Evolutionary conservation across 345 rosid genomes (phyloP).

Genomic region (Erodium maritimum): DNA sequence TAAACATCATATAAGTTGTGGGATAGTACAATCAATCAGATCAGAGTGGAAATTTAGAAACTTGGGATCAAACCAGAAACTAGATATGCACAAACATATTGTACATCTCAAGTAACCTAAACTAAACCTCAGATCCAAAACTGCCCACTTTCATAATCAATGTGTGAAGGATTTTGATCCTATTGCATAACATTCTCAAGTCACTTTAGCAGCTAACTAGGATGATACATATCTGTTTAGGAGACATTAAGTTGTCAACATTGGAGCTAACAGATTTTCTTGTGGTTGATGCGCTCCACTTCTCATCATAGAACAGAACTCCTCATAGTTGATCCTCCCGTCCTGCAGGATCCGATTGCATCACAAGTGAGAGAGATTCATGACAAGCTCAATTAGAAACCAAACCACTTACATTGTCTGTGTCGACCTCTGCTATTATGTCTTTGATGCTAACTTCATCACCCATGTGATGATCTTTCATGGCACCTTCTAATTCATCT

Average conservation of each 20-base stretch:
- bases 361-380: conserved; percentile 2
- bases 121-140: neutral
- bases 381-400: neutral
- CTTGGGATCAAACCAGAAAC: too few species aligned
- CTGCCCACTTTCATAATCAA: too few species aligned
- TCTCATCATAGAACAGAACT: conserved; percentile 76
- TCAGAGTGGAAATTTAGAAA: too few species aligned
- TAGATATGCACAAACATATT: too few species aligned
- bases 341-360: conserved; percentile 28
- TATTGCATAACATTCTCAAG: too few species aligned
- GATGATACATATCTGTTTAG: too few species aligned
- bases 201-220: too few species aligned
- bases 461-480: conserved; percentile 67
- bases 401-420: conserved; percentile 49
- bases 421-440: conserved; percentile 59
- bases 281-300: conserved; percentile 31
- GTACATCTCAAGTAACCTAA: neutral
- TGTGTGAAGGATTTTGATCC: too few species aligned
- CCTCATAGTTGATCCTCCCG: conserved; percentile 75
- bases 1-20: too few species aligned
- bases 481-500: conserved; percentile 62
- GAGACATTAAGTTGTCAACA: neutral
- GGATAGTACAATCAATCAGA: too few species aligned
- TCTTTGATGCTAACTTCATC: conserved; percentile 56
- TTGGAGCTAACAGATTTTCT: conserved; percentile 17